Conservation (phyloP, 805 yeast genomes). For the Candida germanica region DNA sequence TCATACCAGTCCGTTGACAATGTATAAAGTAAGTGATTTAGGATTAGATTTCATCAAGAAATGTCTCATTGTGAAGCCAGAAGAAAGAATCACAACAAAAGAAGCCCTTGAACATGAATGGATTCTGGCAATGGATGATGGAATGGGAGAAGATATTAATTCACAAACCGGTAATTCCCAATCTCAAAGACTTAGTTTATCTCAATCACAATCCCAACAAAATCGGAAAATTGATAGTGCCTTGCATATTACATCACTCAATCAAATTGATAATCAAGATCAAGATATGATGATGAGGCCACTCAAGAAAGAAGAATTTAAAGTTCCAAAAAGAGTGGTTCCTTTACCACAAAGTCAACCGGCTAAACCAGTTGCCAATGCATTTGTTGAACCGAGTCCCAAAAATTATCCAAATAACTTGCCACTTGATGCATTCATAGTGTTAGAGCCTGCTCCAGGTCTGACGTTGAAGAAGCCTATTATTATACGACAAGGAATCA, state of each 20-base stretch:
- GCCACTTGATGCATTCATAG: conserved; percentile 63
- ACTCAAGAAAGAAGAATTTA: conserved; percentile 34
- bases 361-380: conserved; percentile 1
- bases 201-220: conserved; percentile 72
- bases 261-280: conserved; percentile 38
- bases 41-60: conserved; percentile 72
- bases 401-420: conserved; percentile 7
- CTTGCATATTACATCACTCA: conserved; percentile 32
- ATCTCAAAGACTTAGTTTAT: conserved; percentile 49
- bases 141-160: conserved; percentile 15
- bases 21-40: conserved; percentile 59
- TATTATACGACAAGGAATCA: conserved; percentile 62
- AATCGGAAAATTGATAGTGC: conserved; percentile 39
- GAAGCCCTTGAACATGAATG: conserved; percentile 80
- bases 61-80: conserved; percentile 75
- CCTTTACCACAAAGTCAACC: conserved; percentile 43
- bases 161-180: conserved; percentile 6
- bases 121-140: conserved; percentile 44
- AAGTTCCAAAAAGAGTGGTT: conserved; percentile 42
- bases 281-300: conserved; percentile 42
- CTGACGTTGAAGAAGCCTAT: conserved; percentile 49
- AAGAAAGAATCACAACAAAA: conserved; percentile 65
- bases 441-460: conserved; percentile 49
- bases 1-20: conserved; percentile 70
- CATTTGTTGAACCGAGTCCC: conserved; percentile 2